phyloP scores from a whole-genome alignment of 2,329 filamentous ascomycete genomes.

The Nemania sp. region DNA sequence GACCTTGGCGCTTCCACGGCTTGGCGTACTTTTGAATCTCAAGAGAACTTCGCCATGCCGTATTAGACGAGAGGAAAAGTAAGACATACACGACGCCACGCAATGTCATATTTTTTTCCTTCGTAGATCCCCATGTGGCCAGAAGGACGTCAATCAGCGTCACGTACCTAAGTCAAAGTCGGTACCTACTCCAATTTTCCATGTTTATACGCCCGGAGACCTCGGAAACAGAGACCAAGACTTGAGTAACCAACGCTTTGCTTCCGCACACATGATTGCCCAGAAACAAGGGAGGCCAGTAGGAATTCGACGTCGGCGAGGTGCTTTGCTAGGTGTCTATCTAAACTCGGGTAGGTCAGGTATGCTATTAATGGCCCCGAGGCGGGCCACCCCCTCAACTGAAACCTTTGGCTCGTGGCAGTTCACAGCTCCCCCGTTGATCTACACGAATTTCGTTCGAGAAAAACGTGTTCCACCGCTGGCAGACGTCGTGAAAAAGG shows the following conservation, averaged over 20 bases:
- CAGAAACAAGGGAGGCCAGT: background rate
- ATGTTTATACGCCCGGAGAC: background rate
- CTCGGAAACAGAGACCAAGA: background rate
- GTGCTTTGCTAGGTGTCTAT: background rate
- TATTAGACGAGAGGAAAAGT: background rate
- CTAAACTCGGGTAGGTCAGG: background rate
- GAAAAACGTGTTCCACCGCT: background rate
- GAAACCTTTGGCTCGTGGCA: background rate
- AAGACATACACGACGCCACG: slow-evolving; percentile 14
- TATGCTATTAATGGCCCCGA: background rate
- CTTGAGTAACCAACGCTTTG: background rate
- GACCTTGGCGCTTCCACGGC: slow-evolving; percentile 8
- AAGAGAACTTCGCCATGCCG: background rate
- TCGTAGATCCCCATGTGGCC: too few relatives aligned
- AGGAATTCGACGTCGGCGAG: too few relatives aligned
- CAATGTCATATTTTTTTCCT: background rate
- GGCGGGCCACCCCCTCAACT: background rate
- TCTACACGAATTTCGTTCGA: background rate
- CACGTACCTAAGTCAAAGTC: too few relatives aligned
- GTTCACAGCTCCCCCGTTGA: background rate
- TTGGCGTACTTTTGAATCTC: slow-evolving; percentile 2
- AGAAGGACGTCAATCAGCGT: too few relatives aligned
- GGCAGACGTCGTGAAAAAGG: background rate
- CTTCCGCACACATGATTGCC: background rate
- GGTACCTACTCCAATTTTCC: background rate